Base-by-base conservation (phyloP, 176 grass and related monocot genomes). In the Avena atlantica region DNA sequence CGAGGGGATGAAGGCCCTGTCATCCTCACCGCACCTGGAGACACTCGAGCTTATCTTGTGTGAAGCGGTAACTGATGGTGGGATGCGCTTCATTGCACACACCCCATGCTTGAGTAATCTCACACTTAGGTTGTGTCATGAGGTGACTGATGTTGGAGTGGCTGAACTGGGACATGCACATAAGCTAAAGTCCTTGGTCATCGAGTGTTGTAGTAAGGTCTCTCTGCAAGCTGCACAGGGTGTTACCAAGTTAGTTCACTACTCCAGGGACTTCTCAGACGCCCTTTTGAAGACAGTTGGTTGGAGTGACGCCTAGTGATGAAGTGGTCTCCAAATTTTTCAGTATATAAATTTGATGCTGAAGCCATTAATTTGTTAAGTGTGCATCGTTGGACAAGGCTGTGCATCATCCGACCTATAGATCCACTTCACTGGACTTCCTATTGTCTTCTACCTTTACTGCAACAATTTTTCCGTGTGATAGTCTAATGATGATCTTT, bases 41-140 rank as follows among this genome's bases (percentile, higher is more conserved):
- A 49, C 70, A 50, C 44, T 74, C 4, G 70, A 74, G n/a, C 70
- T 74, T 15, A 50, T 74, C 24, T 1, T 24, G 12, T 74, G 70
- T 74, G 9, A 14, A 7, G 70, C 5, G 12, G 70, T 74, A 49
- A 74, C 2, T 50, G 44, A 50, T 74, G 44, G 0, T 15, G 70
- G 44, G 12, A 74, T 74, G 44, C n/a, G 12, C 70, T 49, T 74
- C 44, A 74, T 74, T 74, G 70, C 44, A 3, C 44, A 15, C 70
- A 49, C 44, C 11, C 70, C 70, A 49, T 74, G 40, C 44, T 74
- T 74, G 70, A 50, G 42, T 50, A 74, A 50, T 49, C 70, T 74
- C 44, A 74, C 44, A 50, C 70, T 74, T 49, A n/a, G n/a, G 44
- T 0, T 0, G 12, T 74, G 70, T 50, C n/a, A 25, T 25, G 0